Evolutionary conservation across 2,329 filamentous ascomycete species (phyloP).

Genomic region (Sporothrix curviconia): DNA sequence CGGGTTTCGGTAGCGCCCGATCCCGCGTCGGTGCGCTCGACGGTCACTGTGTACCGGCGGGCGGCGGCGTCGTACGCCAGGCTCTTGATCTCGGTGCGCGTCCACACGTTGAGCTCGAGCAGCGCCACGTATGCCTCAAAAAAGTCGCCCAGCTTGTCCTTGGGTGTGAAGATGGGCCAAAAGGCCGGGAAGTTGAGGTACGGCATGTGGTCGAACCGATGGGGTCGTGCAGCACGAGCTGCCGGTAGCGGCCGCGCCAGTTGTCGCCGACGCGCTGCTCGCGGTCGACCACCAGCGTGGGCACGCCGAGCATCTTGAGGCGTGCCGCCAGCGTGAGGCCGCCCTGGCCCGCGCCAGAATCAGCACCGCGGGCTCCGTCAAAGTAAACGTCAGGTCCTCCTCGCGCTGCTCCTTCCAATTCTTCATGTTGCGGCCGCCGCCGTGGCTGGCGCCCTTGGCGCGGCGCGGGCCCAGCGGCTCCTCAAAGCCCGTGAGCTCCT

Average conservation of each 20-base stretch:
- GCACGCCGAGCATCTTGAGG: slow-evolving; percentile 51
- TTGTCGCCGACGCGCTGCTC: slow-evolving; percentile 55
- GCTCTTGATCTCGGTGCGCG: slow-evolving; percentile 40
- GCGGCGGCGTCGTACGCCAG: slow-evolving; percentile 44
- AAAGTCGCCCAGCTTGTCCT: slow-evolving; percentile 64
- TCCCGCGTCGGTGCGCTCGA: slow-evolving; percentile 41
- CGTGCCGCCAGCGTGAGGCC: slow-evolving; percentile 53
- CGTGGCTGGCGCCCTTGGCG: slow-evolving; percentile 51
- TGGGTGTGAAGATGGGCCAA: slow-evolving; percentile 66
- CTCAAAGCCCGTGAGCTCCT: slow-evolving; percentile 47
- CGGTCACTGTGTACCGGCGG: slow-evolving; percentile 48
- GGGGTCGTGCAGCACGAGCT: slow-evolving; percentile 62
- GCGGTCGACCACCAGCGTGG: slow-evolving; percentile 51
- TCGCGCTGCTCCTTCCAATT: slow-evolving; percentile 55
- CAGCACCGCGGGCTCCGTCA: slow-evolving; percentile 50
- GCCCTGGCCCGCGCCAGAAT: slow-evolving; percentile 53
- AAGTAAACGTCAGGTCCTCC: slow-evolving; percentile 40
- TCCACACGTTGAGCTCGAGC: slow-evolving; percentile 66
- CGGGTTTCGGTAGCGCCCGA: slow-evolving; percentile 44
- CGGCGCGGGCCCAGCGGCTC: slow-evolving; percentile 42
- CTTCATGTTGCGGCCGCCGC: slow-evolving; percentile 41
- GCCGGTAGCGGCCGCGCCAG: slow-evolving; percentile 57
- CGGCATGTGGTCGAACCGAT: slow-evolving; percentile 55
- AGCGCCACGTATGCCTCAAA: slow-evolving; percentile 58
- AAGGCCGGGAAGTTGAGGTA: slow-evolving; percentile 57